Evolutionary conservation across 345 rosid genomes (phyloP), one percentile per base, ranked within the genome.

Genomic region (Rubroshorea leprosula): DNA sequence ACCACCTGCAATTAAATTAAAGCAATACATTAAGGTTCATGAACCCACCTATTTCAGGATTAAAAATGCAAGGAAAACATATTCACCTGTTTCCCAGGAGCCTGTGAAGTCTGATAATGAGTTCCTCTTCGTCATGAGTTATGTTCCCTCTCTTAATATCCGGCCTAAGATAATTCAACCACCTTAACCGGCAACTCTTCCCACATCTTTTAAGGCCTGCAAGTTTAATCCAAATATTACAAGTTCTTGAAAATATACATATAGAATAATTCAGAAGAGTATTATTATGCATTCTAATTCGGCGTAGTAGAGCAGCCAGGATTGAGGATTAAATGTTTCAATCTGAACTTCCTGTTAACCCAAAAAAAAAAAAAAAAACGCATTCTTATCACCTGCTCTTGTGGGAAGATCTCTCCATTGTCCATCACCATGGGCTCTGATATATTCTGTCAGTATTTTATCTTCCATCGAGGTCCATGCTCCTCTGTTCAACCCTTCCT

Each of bases 1-100:
- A 68, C 83, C 83, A 84, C 66, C 90, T 60, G 16, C 29, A 13
- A n/a, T n/a, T n/a, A n/a, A n/a, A n/a, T n/a, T n/a, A n/a, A n/a
- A n/a, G n/a, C n/a, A n/a, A n/a, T n/a, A n/a, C n/a, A n/a, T n/a
- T n/a, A n/a, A n/a, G n/a, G n/a, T n/a, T n/a, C n/a, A n/a, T n/a
- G n/a, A n/a, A n/a, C n/a, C n/a, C n/a, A n/a, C n/a, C n/a, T n/a
- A n/a, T n/a, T n/a, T n/a, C n/a, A n/a, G 19, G 23, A 21, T 39
- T 1, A 22, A 46, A 20, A 12, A 23, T 44, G 0, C n/a, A 7
- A 1, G 20, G 10, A 6, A 5, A 22, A 0, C 0, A 5, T 10
- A 8, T 20, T 14, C 1, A 44, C 47, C 17, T 44, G 47, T 44
- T 44, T 44, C 47, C 47, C 1, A 44, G 47, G 47, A 44, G 47